Evolutionary conservation across 2,329 filamentous ascomycete species (phyloP).

Genomic region (Pyricularia pennisetigena): DNA sequence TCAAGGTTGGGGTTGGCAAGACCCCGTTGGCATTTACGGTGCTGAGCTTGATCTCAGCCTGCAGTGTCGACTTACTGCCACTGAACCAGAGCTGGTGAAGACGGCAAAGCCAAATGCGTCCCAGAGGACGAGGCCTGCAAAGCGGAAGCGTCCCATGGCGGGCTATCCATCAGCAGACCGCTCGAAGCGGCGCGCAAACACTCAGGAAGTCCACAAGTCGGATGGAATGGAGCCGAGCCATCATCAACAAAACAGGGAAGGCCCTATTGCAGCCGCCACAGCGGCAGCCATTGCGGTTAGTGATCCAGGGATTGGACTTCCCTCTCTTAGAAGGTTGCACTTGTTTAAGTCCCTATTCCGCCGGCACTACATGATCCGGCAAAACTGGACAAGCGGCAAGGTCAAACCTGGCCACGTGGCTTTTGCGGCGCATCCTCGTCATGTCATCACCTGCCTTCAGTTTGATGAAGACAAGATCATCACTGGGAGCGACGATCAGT

Average conservation of each 20-base stretch:
- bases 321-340: slow-evolving; percentile 73
- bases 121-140: slow-evolving; percentile 35
- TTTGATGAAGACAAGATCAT: slow-evolving; percentile 98
- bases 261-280: slow-evolving; percentile 76
- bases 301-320: slow-evolving; percentile 69
- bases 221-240: slow-evolving; percentile 27
- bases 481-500: slow-evolving; percentile 92
- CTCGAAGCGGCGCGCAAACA: slow-evolving; percentile 42
- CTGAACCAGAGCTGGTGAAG: slow-evolving; percentile 40
- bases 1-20: slow-evolving; percentile 98
- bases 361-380: slow-evolving; percentile 80
- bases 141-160: slow-evolving; percentile 44
- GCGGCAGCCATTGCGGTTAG: slow-evolving; percentile 76
- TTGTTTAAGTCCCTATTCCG: slow-evolving; percentile 96
- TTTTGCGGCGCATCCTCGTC: slow-evolving; percentile 89
- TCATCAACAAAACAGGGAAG: slow-evolving; percentile 55
- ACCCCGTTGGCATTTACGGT: slow-evolving; percentile 63
- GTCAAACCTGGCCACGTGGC: slow-evolving; percentile 85
- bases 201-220: slow-evolving; percentile 34
- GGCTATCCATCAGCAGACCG: slow-evolving; percentile 35
- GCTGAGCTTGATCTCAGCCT: slow-evolving; percentile 73
- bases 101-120: slow-evolving; percentile 24
- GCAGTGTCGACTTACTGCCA: slow-evolving; percentile 39
- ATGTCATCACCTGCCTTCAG: slow-evolving; percentile 95
- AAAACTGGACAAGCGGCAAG: slow-evolving; percentile 83